Evolutionary conservation across 768 basidiomycete genomes (phyloP).

Genomic region (Strobilomyces echinocephalus): DNA sequence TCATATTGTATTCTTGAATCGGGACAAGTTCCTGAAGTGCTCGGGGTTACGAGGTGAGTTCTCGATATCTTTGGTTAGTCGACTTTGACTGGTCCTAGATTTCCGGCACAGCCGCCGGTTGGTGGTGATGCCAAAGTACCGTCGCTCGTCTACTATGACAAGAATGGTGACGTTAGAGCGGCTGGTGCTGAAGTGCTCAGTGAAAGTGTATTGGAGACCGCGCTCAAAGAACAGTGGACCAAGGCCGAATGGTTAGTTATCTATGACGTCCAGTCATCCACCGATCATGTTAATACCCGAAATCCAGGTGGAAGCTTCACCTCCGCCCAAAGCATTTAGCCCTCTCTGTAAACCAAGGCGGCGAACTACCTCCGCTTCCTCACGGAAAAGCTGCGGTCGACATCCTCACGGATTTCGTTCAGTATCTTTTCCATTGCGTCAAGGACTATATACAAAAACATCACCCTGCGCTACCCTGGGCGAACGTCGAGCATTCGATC

Average conservation of each 20-base stretch:
- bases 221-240: background rate
- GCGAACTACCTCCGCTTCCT: background rate
- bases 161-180: background rate
- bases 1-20: background rate
- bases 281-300: background rate
- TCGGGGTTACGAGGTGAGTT: background rate
- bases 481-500: slow-evolving; percentile 3
- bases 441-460: background rate
- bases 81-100: slow-evolving; percentile 28
- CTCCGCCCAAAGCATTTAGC: background rate
- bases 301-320: background rate
- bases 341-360: background rate
- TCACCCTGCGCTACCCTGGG: background rate
- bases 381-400: background rate
- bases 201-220: background rate
- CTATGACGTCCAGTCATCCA: too few species aligned
- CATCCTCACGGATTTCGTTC: background rate
- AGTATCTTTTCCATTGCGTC: background rate
- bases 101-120: slow-evolving; percentile 21
- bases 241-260: background rate
- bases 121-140: background rate
- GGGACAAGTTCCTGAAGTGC: slow-evolving; percentile 12
- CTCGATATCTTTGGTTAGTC: background rate
- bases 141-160: background rate
- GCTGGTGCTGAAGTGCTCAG: background rate